These are phyloP conservation scores for Chernovozyma aurita DNA, from an alignment of 1,139 yeast genomes.

Conservation along the genomic window DNA sequence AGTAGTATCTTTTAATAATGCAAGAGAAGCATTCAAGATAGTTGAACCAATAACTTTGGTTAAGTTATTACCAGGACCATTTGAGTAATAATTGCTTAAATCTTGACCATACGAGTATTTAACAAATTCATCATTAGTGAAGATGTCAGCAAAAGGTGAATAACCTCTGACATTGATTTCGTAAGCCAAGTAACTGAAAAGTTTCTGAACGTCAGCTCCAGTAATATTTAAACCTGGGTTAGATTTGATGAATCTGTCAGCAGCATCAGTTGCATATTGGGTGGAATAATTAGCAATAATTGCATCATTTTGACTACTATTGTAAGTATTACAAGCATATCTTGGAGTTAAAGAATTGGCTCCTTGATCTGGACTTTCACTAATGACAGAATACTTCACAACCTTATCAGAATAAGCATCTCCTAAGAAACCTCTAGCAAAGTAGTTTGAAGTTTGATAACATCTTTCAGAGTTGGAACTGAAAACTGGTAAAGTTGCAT, in stretches of 20 bases:
- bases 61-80: slow-evolving; percentile 47
- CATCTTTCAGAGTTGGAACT: slow-evolving; percentile 29
- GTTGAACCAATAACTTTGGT: slow-evolving; percentile 39
- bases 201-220: slow-evolving; percentile 32
- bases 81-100: slow-evolving; percentile 40
- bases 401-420: slow-evolving; percentile 12
- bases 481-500: slow-evolving; percentile 27
- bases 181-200: slow-evolving; percentile 48
- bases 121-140: slow-evolving; percentile 47
- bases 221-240: slow-evolving; percentile 28
- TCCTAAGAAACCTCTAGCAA: slow-evolving; percentile 29
- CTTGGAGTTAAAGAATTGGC: slow-evolving; percentile 29
- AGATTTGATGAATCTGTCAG: slow-evolving; percentile 15
- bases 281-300: slow-evolving; percentile 13
- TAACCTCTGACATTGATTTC: slow-evolving; percentile 48
- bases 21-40: slow-evolving; percentile 42
- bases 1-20: slow-evolving; percentile 24
- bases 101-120: slow-evolving; percentile 42
- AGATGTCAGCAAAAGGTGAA: slow-evolving; percentile 47
- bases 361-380: slow-evolving; percentile 25
- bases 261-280: slow-evolving; percentile 14
- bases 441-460: slow-evolving; percentile 26
- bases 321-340: slow-evolving; percentile 18
- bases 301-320: slow-evolving; percentile 9
- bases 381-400: slow-evolving; percentile 18